Evolutionary conservation across 495 filamentous ascomycete species (phyloP).

Genomic region (Astrocystis sublimbata): DNA sequence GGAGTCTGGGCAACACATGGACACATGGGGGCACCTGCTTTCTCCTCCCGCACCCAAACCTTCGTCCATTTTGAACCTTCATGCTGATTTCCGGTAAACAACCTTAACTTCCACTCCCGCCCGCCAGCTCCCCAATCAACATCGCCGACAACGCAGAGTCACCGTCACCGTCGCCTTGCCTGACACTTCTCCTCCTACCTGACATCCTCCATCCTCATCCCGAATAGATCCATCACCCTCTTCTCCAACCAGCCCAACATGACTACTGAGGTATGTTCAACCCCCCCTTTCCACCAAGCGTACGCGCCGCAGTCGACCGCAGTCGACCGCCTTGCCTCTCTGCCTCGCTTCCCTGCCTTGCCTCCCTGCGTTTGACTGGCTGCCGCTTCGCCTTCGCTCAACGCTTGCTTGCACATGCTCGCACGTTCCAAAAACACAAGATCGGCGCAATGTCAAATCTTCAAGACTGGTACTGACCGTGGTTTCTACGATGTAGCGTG

Average conservation of each 20-base stretch:
- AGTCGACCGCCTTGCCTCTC: too few relatives aligned
- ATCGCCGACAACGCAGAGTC: slow-evolving; percentile 28
- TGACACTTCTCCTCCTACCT: slow-evolving; percentile 28
- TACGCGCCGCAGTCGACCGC: slow-evolving; percentile 27
- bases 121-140: slow-evolving; percentile 21
- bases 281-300: slow-evolving; percentile 35
- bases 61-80: slow-evolving; percentile 37
- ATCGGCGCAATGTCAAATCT: slow-evolving; percentile 15
- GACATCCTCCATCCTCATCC: slow-evolving; percentile 25
- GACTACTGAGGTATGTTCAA: slow-evolving; percentile 66
- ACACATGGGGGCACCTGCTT: slow-evolving; percentile 26
- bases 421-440: not conserved
- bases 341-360: too few relatives aligned
- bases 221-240: slow-evolving; percentile 20
- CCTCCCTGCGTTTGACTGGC: too few relatives aligned
- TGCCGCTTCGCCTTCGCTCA: slow-evolving; percentile 38
- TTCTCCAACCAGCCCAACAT: slow-evolving; percentile 45
- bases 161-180: slow-evolving; percentile 26
- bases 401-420: slow-evolving; percentile 9
- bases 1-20: too few relatives aligned
- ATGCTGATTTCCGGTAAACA: slow-evolving; percentile 37
- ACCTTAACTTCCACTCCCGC: slow-evolving; percentile 25
- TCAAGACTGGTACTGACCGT: slow-evolving; percentile 44
- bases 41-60: slow-evolving; percentile 40
- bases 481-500: slow-evolving; percentile 60